phyloP scores from a whole-genome alignment of 352 stramenopile genomes.

The Pythium aphanidermatum region DNA sequence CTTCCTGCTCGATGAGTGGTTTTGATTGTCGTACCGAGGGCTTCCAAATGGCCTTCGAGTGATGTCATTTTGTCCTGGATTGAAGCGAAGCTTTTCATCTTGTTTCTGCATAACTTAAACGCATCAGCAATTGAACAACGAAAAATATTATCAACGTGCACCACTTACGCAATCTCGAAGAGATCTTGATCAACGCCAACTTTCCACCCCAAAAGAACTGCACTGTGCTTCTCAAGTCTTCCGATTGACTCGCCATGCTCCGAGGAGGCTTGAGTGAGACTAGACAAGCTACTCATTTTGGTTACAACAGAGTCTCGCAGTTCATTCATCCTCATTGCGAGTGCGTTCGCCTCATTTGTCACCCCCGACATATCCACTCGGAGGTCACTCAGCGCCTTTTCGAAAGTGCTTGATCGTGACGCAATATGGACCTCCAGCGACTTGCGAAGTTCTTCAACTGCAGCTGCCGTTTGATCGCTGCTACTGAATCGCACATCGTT shows the following conservation, averaged over 20 bases:
- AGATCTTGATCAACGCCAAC: constrained; percentile 58
- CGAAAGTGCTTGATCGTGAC: constrained; percentile 40
- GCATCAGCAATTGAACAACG: too few relatives aligned
- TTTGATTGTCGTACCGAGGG: constrained; percentile 29
- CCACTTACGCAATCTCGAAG: constrained; percentile 33
- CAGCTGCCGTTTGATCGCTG: constrained; percentile 2
- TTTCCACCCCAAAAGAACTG: constrained; percentile 53
- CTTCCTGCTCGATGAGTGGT: constrained; percentile 29
- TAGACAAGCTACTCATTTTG: constrained; percentile 23
- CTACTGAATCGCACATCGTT: too few relatives aligned
- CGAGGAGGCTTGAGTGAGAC: constrained; percentile 28
- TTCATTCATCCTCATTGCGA: constrained; percentile 41
- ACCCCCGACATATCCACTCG: constrained; percentile 51
- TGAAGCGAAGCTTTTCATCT: constrained; percentile 44
- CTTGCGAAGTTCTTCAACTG: constrained; percentile 27
- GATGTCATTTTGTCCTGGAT: constrained; percentile 48
- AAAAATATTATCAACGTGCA: neutral
- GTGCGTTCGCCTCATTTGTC: constrained; percentile 30
- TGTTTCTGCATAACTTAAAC: constrained; percentile 28
- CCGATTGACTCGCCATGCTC: constrained; percentile 49
- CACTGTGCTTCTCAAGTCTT: constrained; percentile 70
- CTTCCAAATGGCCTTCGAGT: constrained; percentile 57
- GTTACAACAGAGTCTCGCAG: constrained; percentile 35
- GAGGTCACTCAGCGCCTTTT: constrained; percentile 63
- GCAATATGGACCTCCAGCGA: constrained; percentile 61